These are phyloP conservation scores for Pseudonitzschia pungens DNA, from an alignment of 108 stramenopile genomes.

Conservation along the genomic window DNA sequence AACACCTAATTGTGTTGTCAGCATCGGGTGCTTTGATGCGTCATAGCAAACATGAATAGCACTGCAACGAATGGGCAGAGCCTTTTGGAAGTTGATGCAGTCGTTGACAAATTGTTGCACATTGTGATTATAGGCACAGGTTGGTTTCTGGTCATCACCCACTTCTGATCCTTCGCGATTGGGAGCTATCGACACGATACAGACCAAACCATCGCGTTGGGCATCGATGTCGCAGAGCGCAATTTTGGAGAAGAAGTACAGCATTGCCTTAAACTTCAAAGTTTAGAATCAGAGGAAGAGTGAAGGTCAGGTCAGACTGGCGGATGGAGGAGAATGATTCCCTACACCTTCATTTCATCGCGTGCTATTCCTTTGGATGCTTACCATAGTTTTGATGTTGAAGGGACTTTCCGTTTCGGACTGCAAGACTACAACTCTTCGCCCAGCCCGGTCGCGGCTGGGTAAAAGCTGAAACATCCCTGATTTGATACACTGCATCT, in stretches of 20 bases:
- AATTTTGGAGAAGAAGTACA: background rate
- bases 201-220: conserved; percentile 4
- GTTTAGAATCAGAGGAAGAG: background rate
- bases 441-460: background rate
- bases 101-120: background rate
- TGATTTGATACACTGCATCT: background rate
- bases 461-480: background rate
- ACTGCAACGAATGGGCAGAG: background rate
- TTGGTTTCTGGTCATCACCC: background rate
- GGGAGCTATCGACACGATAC: background rate
- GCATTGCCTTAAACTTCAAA: background rate
- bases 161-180: background rate
- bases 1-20: too few species aligned
- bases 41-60: conserved; percentile 10
- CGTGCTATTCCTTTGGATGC: too few species aligned
- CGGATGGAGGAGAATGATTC: background rate
- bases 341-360: too few species aligned
- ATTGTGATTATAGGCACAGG: background rate
- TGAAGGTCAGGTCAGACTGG: background rate
- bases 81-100: background rate
- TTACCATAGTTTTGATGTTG: too few species aligned
- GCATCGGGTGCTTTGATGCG: too few species aligned
- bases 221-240: background rate
- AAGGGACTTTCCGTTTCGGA: too few species aligned
- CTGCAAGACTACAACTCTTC: background rate